phyloP scores from a whole-genome alignment of 108 stramenopile genomes.

The Cyclotella distinguenda region DNA sequence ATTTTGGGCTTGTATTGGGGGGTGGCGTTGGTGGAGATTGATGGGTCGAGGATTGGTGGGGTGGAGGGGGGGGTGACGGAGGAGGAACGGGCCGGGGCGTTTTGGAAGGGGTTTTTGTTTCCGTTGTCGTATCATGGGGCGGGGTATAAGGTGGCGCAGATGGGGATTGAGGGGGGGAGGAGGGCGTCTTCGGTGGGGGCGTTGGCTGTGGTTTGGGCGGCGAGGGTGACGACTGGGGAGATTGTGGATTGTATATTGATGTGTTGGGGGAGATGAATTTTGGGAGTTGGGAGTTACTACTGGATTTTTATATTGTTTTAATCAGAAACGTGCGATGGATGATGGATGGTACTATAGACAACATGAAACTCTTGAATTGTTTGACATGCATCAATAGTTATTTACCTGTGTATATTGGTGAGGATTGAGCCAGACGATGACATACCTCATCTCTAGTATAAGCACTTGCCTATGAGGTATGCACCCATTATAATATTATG shows the following conservation, averaged over 20 bases:
- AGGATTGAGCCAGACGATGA: too few relatives aligned
- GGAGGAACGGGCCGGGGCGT: conserved; percentile 36
- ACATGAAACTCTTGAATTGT: too few relatives aligned
- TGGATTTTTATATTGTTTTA: too few relatives aligned
- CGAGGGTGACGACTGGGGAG: conserved; percentile 61
- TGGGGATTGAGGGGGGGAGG: conserved; percentile 55
- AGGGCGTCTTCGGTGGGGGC: conserved; percentile 59
- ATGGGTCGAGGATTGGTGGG: conserved; percentile 43
- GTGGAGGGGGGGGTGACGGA: conserved; percentile 16
- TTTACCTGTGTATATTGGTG: too few relatives aligned
- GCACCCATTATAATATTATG: too few relatives aligned
- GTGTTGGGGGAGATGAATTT: conserved; percentile 18
- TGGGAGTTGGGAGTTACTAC: background rate
- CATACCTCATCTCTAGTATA: too few relatives aligned
- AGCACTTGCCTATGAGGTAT: too few relatives aligned
- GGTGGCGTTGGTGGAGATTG: conserved; percentile 66
- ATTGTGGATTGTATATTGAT: conserved; percentile 52
- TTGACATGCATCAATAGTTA: too few relatives aligned
- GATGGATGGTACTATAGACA: too few relatives aligned
- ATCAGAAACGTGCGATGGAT: too few relatives aligned
- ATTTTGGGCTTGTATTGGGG: conserved; percentile 67
- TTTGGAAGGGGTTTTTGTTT: conserved; percentile 65
- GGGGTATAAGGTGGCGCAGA: conserved; percentile 59
- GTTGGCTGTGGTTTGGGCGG: conserved; percentile 69
- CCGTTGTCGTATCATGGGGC: conserved; percentile 70